These are phyloP conservation scores for Alternaria sp. DNA, from an alignment of 2,329 filamentous ascomycete genomes.

Conservation along the genomic window DNA sequence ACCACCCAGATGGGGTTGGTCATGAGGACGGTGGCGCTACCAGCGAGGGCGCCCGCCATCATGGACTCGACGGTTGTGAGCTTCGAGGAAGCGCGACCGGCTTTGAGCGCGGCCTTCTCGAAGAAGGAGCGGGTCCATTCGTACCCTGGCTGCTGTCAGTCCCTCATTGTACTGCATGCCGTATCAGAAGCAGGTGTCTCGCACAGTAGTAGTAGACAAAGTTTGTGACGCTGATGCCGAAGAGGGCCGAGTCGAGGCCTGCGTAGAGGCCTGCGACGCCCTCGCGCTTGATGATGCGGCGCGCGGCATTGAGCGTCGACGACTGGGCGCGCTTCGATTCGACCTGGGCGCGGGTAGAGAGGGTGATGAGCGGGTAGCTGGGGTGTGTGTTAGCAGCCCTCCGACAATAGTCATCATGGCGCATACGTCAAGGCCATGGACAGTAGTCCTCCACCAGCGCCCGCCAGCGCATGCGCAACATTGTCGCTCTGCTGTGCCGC, in stretches of 20 bases:
- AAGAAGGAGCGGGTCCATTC: conserved; percentile 94
- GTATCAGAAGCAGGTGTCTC: conserved; percentile 9
- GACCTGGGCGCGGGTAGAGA: conserved; percentile 96
- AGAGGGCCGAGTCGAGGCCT: conserved; percentile 90
- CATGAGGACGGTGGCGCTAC: conserved; percentile 90
- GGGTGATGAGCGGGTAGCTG: conserved; percentile 94
- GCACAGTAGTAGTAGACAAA: conserved; percentile 99
- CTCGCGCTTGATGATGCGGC: conserved; percentile 89
- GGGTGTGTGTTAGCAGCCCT: conserved; percentile 17
- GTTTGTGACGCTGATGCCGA: conserved; percentile 98
- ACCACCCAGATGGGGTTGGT: conserved; percentile 99
- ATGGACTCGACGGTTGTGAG: conserved; percentile 93
- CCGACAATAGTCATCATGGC: background rate
- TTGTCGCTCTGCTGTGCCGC: conserved; percentile 90
- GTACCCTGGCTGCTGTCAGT: conserved; percentile 68
- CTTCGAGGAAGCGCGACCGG: conserved; percentile 78
- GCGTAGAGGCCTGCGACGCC: conserved; percentile 89
- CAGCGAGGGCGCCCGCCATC: conserved; percentile 92
- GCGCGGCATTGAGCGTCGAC: conserved; percentile 82
- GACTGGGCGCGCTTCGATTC: conserved; percentile 93
- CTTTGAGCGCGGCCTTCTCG: conserved; percentile 75
- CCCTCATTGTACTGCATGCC: background rate
- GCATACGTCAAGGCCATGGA: conserved; percentile 93
- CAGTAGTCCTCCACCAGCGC: conserved; percentile 90
- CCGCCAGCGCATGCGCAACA: conserved; percentile 92